These are phyloP conservation scores for Ogataea siamensis DNA, from an alignment of 805 yeast species.

Conservation along the genomic window DNA sequence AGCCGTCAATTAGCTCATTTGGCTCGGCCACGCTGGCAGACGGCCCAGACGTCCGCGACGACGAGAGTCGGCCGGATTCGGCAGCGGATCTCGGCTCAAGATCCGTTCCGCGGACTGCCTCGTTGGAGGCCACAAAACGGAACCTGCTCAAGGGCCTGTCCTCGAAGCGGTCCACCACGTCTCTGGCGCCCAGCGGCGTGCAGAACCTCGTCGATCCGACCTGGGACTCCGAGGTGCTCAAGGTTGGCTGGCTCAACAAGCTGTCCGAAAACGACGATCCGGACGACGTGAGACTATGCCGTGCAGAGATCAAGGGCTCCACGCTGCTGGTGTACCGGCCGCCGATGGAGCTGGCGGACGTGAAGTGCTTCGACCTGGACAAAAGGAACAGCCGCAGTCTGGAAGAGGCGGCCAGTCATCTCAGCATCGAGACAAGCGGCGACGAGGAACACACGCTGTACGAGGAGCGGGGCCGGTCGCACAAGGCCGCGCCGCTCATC, in stretches of 20 bases:
- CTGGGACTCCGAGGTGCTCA: constrained; percentile 40
- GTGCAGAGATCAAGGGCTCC: constrained; percentile 73
- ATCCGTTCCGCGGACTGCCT: constrained; percentile 5
- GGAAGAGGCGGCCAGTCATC: constrained; percentile 1
- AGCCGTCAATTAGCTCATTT: constrained; percentile 2
- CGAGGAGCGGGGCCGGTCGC: constrained; percentile 5
- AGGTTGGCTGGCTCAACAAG: constrained; percentile 61
- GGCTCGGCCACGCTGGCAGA: constrained; percentile 9
- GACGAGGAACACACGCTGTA: constrained; percentile 4
- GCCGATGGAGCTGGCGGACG: constrained; percentile 44
- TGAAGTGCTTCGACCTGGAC: constrained; percentile 31
- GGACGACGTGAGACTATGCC: constrained; percentile 44
- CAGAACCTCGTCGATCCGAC: constrained; percentile 28
- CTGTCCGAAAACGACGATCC: constrained; percentile 33
- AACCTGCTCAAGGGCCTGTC: constrained; percentile 21
- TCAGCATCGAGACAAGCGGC: constrained; percentile 1
- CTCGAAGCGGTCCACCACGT: constrained; percentile 18
- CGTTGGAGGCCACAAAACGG: constrained; percentile 12
- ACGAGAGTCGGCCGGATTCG: constrained; percentile 3
- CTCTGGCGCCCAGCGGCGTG: constrained; percentile 11
- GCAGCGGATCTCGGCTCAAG: constrained; percentile 4
- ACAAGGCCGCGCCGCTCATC: constrained; percentile 8
- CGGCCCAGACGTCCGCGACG: constrained; percentile 11
- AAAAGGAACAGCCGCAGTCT: constrained; percentile 1
- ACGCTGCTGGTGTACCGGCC: constrained; percentile 59